These are phyloP conservation scores for Ceriops zippeliana DNA, from an alignment of 345 rosid genomes.

Conservation along the genomic window DNA sequence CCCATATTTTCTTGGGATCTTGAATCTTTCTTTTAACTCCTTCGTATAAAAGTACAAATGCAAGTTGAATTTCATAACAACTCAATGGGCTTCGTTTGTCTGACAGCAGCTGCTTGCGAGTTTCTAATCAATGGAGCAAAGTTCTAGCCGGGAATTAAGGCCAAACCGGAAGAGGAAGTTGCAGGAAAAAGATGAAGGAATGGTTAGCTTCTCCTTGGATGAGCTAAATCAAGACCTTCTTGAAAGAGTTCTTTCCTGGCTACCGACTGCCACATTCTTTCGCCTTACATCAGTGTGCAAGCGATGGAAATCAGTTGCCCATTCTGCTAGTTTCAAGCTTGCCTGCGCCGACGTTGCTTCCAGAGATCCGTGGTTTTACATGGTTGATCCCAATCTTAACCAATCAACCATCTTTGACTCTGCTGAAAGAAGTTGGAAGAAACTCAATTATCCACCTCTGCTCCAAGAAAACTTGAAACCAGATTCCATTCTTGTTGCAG, in stretches of 20 bases:
- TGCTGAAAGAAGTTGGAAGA: conserved; percentile 60
- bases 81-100: not conserved
- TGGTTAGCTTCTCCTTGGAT: conserved; percentile 45
- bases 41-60: not conserved
- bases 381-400: conserved; percentile 45
- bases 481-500: conserved; percentile 59
- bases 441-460: conserved; percentile 34
- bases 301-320: conserved; percentile 68
- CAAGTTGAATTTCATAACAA: not conserved
- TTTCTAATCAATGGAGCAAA: conserved; percentile 32
- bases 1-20: no score
- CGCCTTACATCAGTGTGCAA: conserved; percentile 72
- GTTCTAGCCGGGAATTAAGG: conserved; percentile 20
- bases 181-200: conserved; percentile 24
- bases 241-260: conserved; percentile 80
- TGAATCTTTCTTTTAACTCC: no score
- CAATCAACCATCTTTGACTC: conserved; percentile 58
- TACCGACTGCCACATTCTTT: conserved; percentile 67
- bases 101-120: conserved; percentile 20
- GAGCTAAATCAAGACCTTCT: conserved; percentile 74
- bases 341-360: conserved; percentile 67
- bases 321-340: conserved; percentile 66
- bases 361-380: conserved; percentile 86
- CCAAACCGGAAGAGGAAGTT: conserved; percentile 55
- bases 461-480: conserved; percentile 20